These are phyloP conservation scores for Cladophialophora carrionii DNA, from an alignment of 2,329 filamentous ascomycete species.

Conservation along the genomic window DNA sequence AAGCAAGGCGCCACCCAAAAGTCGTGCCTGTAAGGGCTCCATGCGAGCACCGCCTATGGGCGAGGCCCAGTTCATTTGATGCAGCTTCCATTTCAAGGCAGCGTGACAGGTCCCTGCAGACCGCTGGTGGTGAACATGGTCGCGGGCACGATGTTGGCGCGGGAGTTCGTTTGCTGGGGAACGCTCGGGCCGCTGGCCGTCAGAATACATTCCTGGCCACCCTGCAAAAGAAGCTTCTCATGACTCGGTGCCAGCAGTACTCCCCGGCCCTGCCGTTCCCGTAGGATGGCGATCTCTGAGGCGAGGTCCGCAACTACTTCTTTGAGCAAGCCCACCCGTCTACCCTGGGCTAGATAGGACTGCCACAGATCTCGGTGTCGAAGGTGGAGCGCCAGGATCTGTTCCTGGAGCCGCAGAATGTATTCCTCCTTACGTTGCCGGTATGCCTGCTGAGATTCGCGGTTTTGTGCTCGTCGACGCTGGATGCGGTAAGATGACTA, in stretches of 20 bases:
- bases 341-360: conserved; percentile 5
- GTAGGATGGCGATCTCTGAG: conserved; percentile 3
- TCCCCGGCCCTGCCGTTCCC: background rate
- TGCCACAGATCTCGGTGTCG: conserved; percentile 18
- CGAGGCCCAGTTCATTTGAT: background rate
- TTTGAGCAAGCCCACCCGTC: conserved; percentile 7
- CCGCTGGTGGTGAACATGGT: background rate
- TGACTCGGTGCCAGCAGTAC: background rate
- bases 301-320: conserved; percentile 14
- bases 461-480: conserved; percentile 21
- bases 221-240: background rate
- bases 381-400: conserved; percentile 16
- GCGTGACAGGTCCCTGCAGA: background rate
- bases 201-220: background rate
- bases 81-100: background rate
- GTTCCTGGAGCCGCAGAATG: conserved; percentile 5
- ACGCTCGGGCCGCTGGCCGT: background rate
- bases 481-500: conserved; percentile 1
- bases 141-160: background rate
- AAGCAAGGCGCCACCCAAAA: conserved; percentile 2
- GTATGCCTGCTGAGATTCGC: conserved; percentile 18
- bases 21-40: background rate
- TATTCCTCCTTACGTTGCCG: conserved; percentile 14
- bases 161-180: background rate
- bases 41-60: background rate